A percentile compares a stretch with the other conserved stretches of the same genome.
These are phyloP conservation scores for Rhododendron simsii DNA, from an alignment of 148 eudicot genomes.

Conservation along the genomic window DNA sequence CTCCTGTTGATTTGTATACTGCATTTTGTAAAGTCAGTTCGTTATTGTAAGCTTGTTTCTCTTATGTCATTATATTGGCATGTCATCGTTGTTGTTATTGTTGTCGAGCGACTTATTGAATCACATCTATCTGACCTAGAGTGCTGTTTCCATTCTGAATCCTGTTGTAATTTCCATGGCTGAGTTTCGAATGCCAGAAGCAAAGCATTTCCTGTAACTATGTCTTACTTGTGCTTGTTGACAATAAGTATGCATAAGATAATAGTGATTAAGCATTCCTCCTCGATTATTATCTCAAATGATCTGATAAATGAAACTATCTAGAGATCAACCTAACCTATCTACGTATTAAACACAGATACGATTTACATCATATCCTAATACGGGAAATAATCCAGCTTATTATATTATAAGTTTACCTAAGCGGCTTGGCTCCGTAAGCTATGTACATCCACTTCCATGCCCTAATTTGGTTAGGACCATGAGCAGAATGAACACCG, in stretches of 20 bases:
- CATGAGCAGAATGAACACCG: not conserved
- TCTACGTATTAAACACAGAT: not conserved
- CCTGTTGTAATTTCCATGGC: not conserved
- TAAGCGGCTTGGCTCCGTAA: not conserved
- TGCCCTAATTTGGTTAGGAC: not conserved
- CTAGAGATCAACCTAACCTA: not conserved
- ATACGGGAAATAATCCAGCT: not conserved
- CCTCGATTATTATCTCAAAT: not conserved
- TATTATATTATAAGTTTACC: not conserved
- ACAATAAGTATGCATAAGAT: not conserved
- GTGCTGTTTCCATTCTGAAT: not conserved
- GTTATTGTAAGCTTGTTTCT: not conserved
- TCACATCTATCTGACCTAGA: not conserved
- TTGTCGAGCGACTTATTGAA: not conserved
- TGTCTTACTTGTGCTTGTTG: not conserved
- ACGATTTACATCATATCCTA: not conserved
- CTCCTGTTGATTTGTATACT: not conserved
- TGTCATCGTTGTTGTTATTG: too few species aligned
- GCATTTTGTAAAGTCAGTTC: not conserved
- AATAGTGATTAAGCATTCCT: not conserved
- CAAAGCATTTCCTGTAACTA: not conserved
- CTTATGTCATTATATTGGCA: not conserved
- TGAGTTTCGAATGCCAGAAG: not conserved
- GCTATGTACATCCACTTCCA: conserved; percentile 2
- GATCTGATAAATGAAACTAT: not conserved